Evolutionary conservation across 116 monocot species (phyloP), one percentile per base, ranked within the genome.

Genomic region (Papilionanthe hybrid): DNA sequence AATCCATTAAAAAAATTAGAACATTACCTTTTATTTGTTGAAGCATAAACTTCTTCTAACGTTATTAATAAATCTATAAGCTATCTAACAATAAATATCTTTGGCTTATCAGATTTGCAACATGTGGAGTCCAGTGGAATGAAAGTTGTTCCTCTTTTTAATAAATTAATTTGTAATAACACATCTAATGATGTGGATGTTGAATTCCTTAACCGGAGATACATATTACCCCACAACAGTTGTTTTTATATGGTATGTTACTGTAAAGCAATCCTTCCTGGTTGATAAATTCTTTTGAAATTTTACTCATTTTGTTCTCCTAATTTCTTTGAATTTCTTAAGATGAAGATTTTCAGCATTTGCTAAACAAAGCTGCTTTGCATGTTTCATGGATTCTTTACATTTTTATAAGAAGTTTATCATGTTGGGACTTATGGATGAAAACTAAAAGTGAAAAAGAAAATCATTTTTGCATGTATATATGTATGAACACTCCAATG

Each of bases 191-290:
- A 96, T 43, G 23, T 82, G 5, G 86, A 87, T 76, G 88, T 84
- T 78, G 89, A 90, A 78, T 89, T 96, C 84, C 81, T 88, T 57
- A 71, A 79, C 23, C 84, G 75, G 8, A 47, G 9, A 53, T 96
- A 90, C 67, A 86, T 96, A 84, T 72, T 96, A 83, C 96, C 93
- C 5, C 72, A 49, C 50, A 82, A 55, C 76, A 86, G 94, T 79
- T 81, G 81, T 79, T 90, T 96, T 78, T 48, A 87, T 81, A 94
- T 89, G 96, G 96, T 96, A 90, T 28, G 78, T 73, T 73, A n/a
- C 73, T 43, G 9, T 1, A 42, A 73, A 15, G 37, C 37, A 69
- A n/a, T 5, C 22, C 1, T 43, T 43, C 4, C 42, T 42, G 37
- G 42, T 72, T 73, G 73, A 43, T 44, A 42, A 30, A 30, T 69